A percentile compares a stretch with the other conserved stretches of the same genome.
Evolutionary conservation across 164 flowering plant genomes (phyloP).

Genomic region (Platanus orientalis): DNA sequence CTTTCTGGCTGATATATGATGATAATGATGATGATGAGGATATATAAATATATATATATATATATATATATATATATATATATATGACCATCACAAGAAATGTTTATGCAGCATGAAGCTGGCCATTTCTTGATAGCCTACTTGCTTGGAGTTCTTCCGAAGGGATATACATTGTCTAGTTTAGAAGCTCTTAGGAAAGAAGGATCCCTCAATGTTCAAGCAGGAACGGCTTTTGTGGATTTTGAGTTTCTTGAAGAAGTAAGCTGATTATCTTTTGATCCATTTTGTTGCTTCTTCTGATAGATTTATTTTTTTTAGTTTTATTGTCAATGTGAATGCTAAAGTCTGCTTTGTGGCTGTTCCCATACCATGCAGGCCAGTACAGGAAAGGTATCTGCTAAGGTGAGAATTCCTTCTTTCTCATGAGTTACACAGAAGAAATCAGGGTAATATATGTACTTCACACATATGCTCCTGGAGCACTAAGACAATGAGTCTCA

Average conservation of each 20-base stretch:
- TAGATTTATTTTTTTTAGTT: not conserved
- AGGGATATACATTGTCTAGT: constrained; percentile 71
- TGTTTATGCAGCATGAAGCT: constrained; percentile 81
- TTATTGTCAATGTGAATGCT: not conserved
- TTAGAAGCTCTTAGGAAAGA: constrained; percentile 71
- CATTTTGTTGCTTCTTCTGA: not conserved
- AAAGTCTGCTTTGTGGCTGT: not conserved
- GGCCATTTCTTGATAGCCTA: constrained; percentile 94
- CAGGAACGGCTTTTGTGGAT: constrained; percentile 95
- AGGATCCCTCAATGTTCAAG: constrained; percentile 94
- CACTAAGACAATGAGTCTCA: not conserved
- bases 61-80: too few species aligned
- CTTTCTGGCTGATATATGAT: too few species aligned
- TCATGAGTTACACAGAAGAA: not conserved
- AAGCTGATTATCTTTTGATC: constrained; percentile 9
- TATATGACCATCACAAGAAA: too few species aligned
- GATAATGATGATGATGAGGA: too few species aligned
- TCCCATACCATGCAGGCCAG: constrained; percentile 46
- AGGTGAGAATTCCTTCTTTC: constrained; percentile 32
- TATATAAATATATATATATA: too few species aligned
- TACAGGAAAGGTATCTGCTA: constrained; percentile 70
- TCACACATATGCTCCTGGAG: not conserved
- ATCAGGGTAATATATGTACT: not conserved
- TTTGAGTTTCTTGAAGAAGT: constrained; percentile 88
- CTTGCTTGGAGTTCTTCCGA: constrained; percentile 87